These are phyloP conservation scores for Phaeosphaeriaceae sp. DNA, from an alignment of 2,329 filamentous ascomycete species.

Conservation along the genomic window DNA sequence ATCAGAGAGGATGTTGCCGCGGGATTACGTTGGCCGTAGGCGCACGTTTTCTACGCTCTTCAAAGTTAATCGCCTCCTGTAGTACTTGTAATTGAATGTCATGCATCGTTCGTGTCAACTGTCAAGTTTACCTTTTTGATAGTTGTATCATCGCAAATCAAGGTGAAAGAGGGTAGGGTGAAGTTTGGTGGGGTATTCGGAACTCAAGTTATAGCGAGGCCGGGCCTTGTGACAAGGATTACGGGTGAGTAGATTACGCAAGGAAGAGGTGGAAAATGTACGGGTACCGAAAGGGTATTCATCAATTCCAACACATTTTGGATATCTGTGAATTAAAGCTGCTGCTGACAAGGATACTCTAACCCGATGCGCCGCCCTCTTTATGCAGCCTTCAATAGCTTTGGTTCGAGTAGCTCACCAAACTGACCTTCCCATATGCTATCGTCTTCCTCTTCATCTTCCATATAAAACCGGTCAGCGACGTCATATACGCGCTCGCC, in stretches of 20 bases:
- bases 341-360: neutral
- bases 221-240: neutral
- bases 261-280: neutral
- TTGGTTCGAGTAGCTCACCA: conserved; percentile 36
- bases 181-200: conserved; percentile 25
- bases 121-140: no score
- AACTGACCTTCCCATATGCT: conserved; percentile 35
- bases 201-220: conserved; percentile 2
- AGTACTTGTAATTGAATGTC: no score
- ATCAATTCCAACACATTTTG: neutral
- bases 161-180: conserved; percentile 14
- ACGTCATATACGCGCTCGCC: conserved; percentile 77
- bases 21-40: no score
- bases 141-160: no score
- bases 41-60: no score
- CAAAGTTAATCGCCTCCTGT: no score
- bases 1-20: conserved; percentile 12
- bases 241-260: neutral
- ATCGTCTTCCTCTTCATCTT: conserved; percentile 34
- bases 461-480: conserved; percentile 50
- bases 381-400: conserved; percentile 33
- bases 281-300: neutral
- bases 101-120: no score
- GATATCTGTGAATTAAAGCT: no score
- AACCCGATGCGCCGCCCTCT: neutral